These are phyloP conservation scores for Beauveria varroae DNA, from an alignment of 2,329 filamentous ascomycete species.

Conservation along the genomic window DNA sequence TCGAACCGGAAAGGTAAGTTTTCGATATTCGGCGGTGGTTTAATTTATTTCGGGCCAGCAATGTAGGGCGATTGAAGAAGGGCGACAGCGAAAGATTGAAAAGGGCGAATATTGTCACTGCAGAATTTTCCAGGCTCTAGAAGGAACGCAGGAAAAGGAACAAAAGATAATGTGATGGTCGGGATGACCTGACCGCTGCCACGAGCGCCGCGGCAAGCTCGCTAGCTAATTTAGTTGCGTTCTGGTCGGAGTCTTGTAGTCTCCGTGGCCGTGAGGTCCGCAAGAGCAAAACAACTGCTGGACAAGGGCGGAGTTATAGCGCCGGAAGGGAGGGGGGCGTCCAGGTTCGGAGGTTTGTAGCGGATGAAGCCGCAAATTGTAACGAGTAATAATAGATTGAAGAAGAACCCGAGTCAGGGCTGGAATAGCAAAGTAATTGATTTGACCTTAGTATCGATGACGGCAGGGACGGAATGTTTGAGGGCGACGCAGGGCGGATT, in stretches of 20 bases:
- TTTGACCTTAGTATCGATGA: not conserved
- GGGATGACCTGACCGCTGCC: not conserved
- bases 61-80: not conserved
- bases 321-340: not conserved
- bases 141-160: not conserved
- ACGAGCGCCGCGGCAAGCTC: not conserved
- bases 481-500: not conserved
- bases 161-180: not conserved
- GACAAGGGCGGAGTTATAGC: not conserved
- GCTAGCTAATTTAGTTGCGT: not conserved
- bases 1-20: not conserved
- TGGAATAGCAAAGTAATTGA: not conserved
- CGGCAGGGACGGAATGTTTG: not conserved
- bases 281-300: not conserved
- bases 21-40: not conserved
- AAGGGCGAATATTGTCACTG: too few species aligned
- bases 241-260: constrained; percentile 3
- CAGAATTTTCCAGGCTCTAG: too few species aligned
- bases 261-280: constrained; percentile 6
- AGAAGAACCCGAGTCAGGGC: not conserved
- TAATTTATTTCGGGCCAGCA: not conserved
- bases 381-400: not conserved
- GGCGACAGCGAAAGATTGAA: not conserved
- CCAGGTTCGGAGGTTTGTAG: not conserved
- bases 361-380: not conserved